A percentile compares a stretch with the other conserved stretches of the same genome.
Conservation (phyloP, 805 yeast genomes). For the Metschnikowia arizonensis region DNA sequence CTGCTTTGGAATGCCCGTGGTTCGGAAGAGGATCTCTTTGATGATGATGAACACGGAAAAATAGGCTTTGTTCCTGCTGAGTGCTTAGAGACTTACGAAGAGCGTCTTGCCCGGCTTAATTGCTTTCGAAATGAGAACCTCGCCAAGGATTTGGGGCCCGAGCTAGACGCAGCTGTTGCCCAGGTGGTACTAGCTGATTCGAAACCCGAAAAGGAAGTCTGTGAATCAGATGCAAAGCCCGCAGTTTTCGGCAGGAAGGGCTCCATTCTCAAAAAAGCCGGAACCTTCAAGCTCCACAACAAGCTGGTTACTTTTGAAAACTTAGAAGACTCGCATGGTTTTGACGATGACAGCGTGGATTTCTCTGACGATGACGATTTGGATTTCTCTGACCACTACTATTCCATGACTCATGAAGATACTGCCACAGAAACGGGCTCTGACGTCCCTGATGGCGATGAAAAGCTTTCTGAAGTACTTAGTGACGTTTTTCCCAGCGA, state of each 20-base stretch:
- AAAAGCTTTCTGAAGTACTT: slow-evolving; percentile 36
- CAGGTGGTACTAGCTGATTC: background rate
- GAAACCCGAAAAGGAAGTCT: background rate
- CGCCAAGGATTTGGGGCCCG: slow-evolving; percentile 24
- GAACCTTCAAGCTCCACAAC: slow-evolving; percentile 12
- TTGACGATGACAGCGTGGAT: slow-evolving; percentile 14
- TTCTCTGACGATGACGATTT: slow-evolving; percentile 11
- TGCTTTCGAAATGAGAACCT: slow-evolving; percentile 86
- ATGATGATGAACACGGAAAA: slow-evolving; percentile 52
- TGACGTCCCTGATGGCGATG: slow-evolving; percentile 14
- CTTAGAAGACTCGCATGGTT: slow-evolving; percentile 24
- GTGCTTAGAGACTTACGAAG: slow-evolving; percentile 84
- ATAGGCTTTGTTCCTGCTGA: slow-evolving; percentile 98
- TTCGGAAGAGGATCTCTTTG: slow-evolving; percentile 15
- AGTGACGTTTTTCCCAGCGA: slow-evolving; percentile 39
- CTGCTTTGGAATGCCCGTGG: slow-evolving; percentile 13
- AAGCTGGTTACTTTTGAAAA: slow-evolving; percentile 42
- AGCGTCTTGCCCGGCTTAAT: slow-evolving; percentile 84
- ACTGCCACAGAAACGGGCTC: slow-evolving; percentile 4
- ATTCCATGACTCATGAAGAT: slow-evolving; percentile 23
- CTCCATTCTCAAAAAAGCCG: slow-evolving; percentile 16
- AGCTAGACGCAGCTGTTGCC: background rate
- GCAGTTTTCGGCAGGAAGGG: slow-evolving; percentile 9
- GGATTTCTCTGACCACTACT: slow-evolving; percentile 20
- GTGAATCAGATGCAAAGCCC: background rate